Evolutionary conservation across 108 stramenopile species (phyloP).

Genomic region (Nitzschia inconspicua): DNA sequence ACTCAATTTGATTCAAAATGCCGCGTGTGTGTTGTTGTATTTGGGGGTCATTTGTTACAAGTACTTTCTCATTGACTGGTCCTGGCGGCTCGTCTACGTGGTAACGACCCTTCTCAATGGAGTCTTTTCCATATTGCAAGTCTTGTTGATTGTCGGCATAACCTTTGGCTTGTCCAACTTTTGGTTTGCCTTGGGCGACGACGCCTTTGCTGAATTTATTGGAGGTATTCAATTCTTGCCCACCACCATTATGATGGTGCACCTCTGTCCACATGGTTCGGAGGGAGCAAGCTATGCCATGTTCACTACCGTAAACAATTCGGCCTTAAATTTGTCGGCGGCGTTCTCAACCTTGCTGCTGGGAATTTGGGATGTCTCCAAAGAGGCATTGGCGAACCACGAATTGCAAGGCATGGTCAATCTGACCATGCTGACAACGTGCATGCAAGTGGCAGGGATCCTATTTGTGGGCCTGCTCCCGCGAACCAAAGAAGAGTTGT

Average conservation of each 20-base stretch:
- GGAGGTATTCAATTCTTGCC: slow-evolving; percentile 48
- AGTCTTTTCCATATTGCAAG: slow-evolving; percentile 64
- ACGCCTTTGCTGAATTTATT: slow-evolving; percentile 82
- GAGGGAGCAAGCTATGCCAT: slow-evolving; percentile 87
- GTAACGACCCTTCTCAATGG: slow-evolving; percentile 72
- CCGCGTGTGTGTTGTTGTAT: slow-evolving; percentile 67
- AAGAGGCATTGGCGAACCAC: slow-evolving; percentile 53
- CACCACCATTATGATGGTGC: slow-evolving; percentile 72
- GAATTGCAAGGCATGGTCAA: slow-evolving; percentile 68
- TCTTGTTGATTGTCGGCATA: slow-evolving; percentile 69
- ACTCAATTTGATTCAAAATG: slow-evolving; percentile 70
- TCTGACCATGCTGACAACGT: slow-evolving; percentile 72
- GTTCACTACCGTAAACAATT: slow-evolving; percentile 82
- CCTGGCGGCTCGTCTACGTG: slow-evolving; percentile 79
- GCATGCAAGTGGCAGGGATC: slow-evolving; percentile 63
- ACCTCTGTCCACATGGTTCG: slow-evolving; percentile 66
- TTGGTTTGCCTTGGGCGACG: slow-evolving; percentile 82
- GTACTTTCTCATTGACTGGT: slow-evolving; percentile 75
- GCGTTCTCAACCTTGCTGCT: slow-evolving; percentile 66
- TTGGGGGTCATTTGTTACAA: slow-evolving; percentile 80
- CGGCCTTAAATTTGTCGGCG: slow-evolving; percentile 47
- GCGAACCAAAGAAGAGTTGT: slow-evolving; percentile 73
- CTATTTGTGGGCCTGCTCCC: slow-evolving; percentile 72
- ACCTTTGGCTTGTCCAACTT: slow-evolving; percentile 78
- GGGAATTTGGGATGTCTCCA: slow-evolving; percentile 76